phyloP scores from a whole-genome alignment of 257 asterid genomes.

The Jacaranda copaia region DNA sequence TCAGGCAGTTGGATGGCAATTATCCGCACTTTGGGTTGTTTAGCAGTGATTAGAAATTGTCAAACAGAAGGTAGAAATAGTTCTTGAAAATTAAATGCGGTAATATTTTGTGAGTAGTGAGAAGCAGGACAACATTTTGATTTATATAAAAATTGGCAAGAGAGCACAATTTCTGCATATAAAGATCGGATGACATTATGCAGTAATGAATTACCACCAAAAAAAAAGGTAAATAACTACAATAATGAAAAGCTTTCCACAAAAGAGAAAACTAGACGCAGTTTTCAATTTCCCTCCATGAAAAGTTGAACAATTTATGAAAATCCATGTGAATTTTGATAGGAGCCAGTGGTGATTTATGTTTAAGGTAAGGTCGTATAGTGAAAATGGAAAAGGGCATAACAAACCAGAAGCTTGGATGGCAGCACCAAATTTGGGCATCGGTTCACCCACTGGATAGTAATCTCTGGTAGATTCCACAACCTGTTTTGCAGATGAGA shows the following conservation, averaged over 20 bases:
- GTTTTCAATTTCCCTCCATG: neutral
- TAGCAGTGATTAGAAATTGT: too few relatives aligned
- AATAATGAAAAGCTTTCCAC: neutral
- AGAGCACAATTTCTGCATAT: neutral
- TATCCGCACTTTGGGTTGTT: too few relatives aligned
- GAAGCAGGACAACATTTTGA: neutral
- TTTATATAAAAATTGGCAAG: neutral
- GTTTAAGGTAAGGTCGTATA: neutral
- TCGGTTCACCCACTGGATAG: conserved; percentile 79
- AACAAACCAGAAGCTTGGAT: conserved; percentile 75
- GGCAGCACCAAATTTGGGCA: conserved; percentile 62
- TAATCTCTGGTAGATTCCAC: conserved; percentile 56
- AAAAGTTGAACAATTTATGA: neutral
- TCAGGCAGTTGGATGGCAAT: too few relatives aligned
- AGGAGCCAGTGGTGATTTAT: too few relatives aligned
- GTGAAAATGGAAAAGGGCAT: conserved; percentile 16
- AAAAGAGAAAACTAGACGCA: neutral
- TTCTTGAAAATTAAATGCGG: neutral
- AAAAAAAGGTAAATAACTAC: neutral
- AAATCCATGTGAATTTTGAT: neutral
- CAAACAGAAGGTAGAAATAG: neutral
- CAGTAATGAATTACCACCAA: neutral
- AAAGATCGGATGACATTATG: neutral
- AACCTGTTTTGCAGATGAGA: conserved; percentile 67
- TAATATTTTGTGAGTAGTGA: neutral